Percentiles rank a stretch among this genome's conserved stretches.
phyloP scores from a whole-genome alignment of 352 stramenopile species.

The Nothophytophthora sp. region DNA sequence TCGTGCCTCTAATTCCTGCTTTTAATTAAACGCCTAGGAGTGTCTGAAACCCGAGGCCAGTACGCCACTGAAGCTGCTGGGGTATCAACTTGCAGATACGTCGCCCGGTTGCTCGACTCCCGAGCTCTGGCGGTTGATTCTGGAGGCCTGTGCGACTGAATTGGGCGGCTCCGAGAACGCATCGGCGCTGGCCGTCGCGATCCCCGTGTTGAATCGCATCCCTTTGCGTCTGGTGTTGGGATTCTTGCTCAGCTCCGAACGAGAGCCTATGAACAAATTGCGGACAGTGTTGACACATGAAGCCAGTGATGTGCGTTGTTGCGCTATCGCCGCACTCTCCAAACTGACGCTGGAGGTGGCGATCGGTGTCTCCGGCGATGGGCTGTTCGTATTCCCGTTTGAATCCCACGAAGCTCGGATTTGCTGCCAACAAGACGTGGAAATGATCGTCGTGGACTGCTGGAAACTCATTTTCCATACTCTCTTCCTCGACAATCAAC shows the following conservation, averaged over 20 bases:
- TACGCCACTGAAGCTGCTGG: constrained; percentile 59
- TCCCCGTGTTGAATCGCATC: constrained; percentile 59
- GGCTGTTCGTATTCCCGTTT: constrained; percentile 73
- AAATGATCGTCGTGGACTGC: constrained; percentile 72
- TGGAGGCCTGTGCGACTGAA: constrained; percentile 65
- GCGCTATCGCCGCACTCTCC: constrained; percentile 60
- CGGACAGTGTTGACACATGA: constrained; percentile 69
- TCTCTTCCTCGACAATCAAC: constrained; percentile 29
- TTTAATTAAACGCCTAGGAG: too few relatives aligned
- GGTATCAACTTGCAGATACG: constrained; percentile 65
- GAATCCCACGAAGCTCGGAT: constrained; percentile 83
- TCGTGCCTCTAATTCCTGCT: background rate
- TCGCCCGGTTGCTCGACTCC: constrained; percentile 55
- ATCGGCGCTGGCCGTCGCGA: constrained; percentile 42
- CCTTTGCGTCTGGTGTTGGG: constrained; percentile 58
- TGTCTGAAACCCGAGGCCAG: constrained; percentile 69
- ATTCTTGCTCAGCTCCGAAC: constrained; percentile 67
- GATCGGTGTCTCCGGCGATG: constrained; percentile 50
- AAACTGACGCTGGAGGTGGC: constrained; percentile 54
- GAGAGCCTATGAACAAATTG: constrained; percentile 82
- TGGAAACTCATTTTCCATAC: constrained; percentile 85
- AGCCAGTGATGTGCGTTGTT: constrained; percentile 54
- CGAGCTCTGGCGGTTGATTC: constrained; percentile 62
- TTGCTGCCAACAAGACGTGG: constrained; percentile 80
- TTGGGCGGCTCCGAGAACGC: constrained; percentile 71